Conservation (phyloP, 2,329 filamentous ascomycete genomes). For the Endocalyx cinctus region DNA sequence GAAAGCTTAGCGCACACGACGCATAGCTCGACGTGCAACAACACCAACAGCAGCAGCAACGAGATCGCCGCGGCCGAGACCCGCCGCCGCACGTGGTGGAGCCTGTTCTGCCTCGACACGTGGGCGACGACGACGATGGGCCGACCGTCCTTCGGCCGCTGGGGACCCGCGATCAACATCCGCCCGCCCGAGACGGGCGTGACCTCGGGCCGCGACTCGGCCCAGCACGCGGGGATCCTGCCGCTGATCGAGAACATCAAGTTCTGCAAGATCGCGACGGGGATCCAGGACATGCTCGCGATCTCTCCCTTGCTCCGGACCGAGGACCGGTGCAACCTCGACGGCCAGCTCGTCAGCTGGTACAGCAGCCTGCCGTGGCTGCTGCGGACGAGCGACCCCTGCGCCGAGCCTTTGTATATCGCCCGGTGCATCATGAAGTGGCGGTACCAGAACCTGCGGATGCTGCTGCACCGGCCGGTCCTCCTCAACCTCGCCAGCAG, state of each 20-base stretch:
- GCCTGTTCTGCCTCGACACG: conserved; percentile 67
- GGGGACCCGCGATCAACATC: conserved; percentile 64
- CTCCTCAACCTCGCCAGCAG: conserved; percentile 61
- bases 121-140: conserved; percentile 70
- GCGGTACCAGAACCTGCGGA: conserved; percentile 74
- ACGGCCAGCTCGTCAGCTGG: conserved; percentile 67
- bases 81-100: conserved; percentile 69
- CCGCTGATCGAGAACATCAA: conserved; percentile 72
- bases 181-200: conserved; percentile 53
- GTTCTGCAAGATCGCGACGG: conserved; percentile 74
- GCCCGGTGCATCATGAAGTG: conserved; percentile 74
- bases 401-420: conserved; percentile 65
- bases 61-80: conserved; percentile 54
- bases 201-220: conserved; percentile 43
- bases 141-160: conserved; percentile 64
- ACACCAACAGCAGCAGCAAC: conserved; percentile 29
- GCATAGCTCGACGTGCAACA: no score
- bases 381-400: conserved; percentile 59
- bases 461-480: conserved; percentile 70
- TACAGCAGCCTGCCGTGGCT: conserved; percentile 66
- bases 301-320: conserved; percentile 63
- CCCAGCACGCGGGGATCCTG: conserved; percentile 60
- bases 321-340: conserved; percentile 62
- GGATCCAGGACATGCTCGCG: conserved; percentile 71
- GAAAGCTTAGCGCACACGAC: conserved; percentile 49